These are phyloP conservation scores for Spathaspora sp. DNA, from an alignment of 805 yeast genomes.

Conservation along the genomic window DNA sequence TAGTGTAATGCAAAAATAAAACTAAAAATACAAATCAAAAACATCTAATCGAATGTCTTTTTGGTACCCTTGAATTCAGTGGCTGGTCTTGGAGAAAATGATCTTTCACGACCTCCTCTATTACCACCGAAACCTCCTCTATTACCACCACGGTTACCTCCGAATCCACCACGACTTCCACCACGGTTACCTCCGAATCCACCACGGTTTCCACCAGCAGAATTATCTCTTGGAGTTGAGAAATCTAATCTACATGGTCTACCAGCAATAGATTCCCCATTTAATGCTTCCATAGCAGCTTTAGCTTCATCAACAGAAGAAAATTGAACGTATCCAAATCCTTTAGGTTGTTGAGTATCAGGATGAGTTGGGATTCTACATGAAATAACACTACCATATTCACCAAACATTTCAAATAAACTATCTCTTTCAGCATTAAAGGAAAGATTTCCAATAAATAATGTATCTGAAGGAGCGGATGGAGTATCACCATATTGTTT, in stretches of 20 bases:
- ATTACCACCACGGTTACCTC: slow-evolving; percentile 28
- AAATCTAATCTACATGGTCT: slow-evolving; percentile 93
- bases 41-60: slow-evolving; percentile 68
- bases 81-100: slow-evolving; percentile 55
- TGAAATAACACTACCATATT: slow-evolving; percentile 77
- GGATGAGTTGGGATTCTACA: slow-evolving; percentile 98
- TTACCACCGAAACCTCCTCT: slow-evolving; percentile 42
- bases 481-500: slow-evolving; percentile 85
- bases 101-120: slow-evolving; percentile 44
- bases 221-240: slow-evolving; percentile 80
- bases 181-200: slow-evolving; percentile 40
- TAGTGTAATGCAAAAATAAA: background rate
- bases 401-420: slow-evolving; percentile 68
- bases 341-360: slow-evolving; percentile 98
- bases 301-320: slow-evolving; percentile 84
- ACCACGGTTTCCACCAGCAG: slow-evolving; percentile 20
- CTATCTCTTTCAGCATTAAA: slow-evolving; percentile 84
- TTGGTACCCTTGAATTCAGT: slow-evolving; percentile 80
- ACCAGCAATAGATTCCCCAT: slow-evolving; percentile 86
- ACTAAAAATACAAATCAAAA: background rate
- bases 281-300: slow-evolving; percentile 79
- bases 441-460: slow-evolving; percentile 93
- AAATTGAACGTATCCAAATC: slow-evolving; percentile 97
- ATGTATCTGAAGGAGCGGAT: slow-evolving; percentile 91
- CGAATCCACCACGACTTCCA: slow-evolving; percentile 34